Evolutionary conservation across 2,329 filamentous ascomycete genomes (phyloP), one percentile per base, ranked within the genome.

Genomic region (Parastagonospora avenae): DNA sequence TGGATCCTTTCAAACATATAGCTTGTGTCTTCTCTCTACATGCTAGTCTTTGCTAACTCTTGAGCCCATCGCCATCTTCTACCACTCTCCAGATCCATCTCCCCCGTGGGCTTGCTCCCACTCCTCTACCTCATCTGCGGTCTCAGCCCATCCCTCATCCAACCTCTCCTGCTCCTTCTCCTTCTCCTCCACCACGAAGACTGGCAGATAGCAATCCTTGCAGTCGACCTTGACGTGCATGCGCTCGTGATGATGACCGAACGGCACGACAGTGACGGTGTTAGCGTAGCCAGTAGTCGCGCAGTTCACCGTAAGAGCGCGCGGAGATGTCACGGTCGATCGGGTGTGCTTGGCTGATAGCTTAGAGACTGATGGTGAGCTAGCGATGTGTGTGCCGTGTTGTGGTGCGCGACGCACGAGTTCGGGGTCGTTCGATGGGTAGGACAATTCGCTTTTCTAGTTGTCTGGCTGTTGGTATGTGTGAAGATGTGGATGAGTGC

Each of bases 171-270:
- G n/a, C 40, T 42, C 40, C 28, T 31, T 32, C 27, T 29, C 12
- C 10, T 5, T 5, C n/a, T 36, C 31, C 7, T 16, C n/a, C 40
- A 30, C 30, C 9, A 47, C 38, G 2, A 36, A 19, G 4, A 46
- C 24, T 10, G 38, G 37, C 2, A 42, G 29, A 28, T 48, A 30
- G 15, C 50, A 52, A 15, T 44, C 30, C 4, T 48, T 48, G 40
- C 50, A 52, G 16, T 39, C 36, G 29, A 37, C 43, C 27, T 38
- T 46, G 7, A 51, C 32, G 4, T 46, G 24, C 2, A 51, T 36
- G 4, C 39, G 10, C 28, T 16, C 11, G 24, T 38, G 10, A 11
- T 47, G n/a, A 7, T 32, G 4, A 8, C 31, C 38, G 29, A 37
- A 24, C n/a, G 36, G 38, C n/a, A 33, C 15, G 5, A 42, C 48